phyloP scores from a whole-genome alignment of 2,329 filamentous ascomycete genomes.

The Colletotrichum filicis region DNA sequence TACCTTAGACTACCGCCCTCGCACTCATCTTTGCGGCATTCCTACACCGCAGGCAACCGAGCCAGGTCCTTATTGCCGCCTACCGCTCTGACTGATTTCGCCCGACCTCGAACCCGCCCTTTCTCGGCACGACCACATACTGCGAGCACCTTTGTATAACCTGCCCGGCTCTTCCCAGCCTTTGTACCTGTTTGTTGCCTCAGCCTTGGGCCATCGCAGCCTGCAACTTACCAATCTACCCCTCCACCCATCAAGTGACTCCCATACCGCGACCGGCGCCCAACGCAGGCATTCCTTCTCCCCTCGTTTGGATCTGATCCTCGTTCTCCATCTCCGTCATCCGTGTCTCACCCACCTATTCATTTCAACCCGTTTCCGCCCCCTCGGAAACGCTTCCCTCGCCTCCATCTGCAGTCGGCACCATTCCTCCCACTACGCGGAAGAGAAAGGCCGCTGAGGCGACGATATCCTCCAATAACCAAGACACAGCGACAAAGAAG shows the following conservation, averaged over 20 bases:
- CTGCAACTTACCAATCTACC: background rate
- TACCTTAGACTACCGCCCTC: slow-evolving; percentile 2
- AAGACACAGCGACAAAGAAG: slow-evolving; percentile 60
- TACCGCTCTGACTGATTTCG: slow-evolving; percentile 19
- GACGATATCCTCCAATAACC: slow-evolving; percentile 61
- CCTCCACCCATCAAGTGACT: slow-evolving; percentile 11
- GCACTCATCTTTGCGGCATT: background rate
- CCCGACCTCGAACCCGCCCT: background rate
- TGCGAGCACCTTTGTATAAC: background rate
- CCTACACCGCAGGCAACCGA: slow-evolving; percentile 13
- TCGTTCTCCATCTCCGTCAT: background rate
- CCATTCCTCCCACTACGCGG: slow-evolving; percentile 68
- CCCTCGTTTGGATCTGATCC: background rate
- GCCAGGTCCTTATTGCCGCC: background rate
- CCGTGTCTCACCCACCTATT: background rate
- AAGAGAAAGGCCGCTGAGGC: slow-evolving; percentile 76
- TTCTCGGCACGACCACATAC: background rate
- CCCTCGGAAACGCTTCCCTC: slow-evolving; percentile 27
- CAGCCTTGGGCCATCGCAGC: slow-evolving; percentile 21
- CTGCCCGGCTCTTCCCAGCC: background rate
- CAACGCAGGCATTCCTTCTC: background rate
- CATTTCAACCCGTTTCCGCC: slow-evolving; percentile 9
- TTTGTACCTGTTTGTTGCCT: slow-evolving; percentile 1
- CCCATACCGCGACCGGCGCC: slow-evolving; percentile 5
- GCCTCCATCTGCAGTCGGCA: slow-evolving; percentile 49